Conservation (phyloP, 495 filamentous ascomycete species). For the Xylaria bambusicola region DNA sequence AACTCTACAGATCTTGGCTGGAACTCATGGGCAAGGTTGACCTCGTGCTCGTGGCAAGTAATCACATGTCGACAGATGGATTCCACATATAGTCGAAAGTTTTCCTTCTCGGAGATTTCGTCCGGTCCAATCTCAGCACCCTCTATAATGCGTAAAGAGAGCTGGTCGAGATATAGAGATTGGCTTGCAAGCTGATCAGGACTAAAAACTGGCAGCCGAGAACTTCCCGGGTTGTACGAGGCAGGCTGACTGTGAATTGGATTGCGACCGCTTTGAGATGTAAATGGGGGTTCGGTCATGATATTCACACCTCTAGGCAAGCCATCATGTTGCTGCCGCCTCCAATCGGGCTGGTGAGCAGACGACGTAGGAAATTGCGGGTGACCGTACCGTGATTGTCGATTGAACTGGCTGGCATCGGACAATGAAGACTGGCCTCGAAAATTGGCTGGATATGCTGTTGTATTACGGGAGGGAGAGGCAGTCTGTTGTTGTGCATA, state of each 20-base stretch:
- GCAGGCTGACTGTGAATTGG: slow-evolving; percentile 14
- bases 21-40: slow-evolving; percentile 40
- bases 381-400: slow-evolving; percentile 2
- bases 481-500: slow-evolving; percentile 22
- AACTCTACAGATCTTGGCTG: slow-evolving; percentile 56
- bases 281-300: slow-evolving; percentile 22
- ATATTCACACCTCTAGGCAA: slow-evolving; percentile 21
- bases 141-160: slow-evolving; percentile 44
- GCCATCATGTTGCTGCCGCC: slow-evolving; percentile 21
- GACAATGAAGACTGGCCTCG: not conserved
- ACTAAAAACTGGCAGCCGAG: slow-evolving; percentile 20
- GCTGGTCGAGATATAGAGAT: slow-evolving; percentile 44
- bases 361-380: not conserved
- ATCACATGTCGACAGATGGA: slow-evolving; percentile 57
- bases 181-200: slow-evolving; percentile 47
- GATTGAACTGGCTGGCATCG: not conserved
- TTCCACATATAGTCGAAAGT: slow-evolving; percentile 60
- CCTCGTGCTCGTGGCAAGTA: slow-evolving; percentile 45
- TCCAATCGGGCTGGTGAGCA: slow-evolving; percentile 21
- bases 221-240: slow-evolving; percentile 22
- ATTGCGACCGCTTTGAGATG: slow-evolving; percentile 19
- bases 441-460: slow-evolving; percentile 1
- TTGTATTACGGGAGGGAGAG: slow-evolving; percentile 16
- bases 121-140: slow-evolving; percentile 49
- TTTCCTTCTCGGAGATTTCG: slow-evolving; percentile 65